Base-by-base conservation (phyloP, 169 alveolate species). In the Plasmodium gallinaceum region DNA sequence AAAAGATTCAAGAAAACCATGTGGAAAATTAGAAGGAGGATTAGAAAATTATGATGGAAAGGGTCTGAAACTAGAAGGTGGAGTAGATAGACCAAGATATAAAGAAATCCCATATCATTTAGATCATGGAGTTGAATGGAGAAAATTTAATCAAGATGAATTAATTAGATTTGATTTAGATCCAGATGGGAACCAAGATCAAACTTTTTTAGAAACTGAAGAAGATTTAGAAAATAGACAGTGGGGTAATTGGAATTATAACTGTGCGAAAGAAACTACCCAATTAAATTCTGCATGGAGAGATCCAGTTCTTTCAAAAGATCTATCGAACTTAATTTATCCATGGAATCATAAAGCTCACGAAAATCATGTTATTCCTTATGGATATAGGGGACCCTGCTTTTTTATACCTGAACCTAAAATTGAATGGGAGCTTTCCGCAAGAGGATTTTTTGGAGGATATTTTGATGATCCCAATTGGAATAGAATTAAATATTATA, bases 1-100 rank as follows among this genome's bases (percentile, higher is more conserved):
- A 46, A 57, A 26, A 57, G 96, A 94, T 91, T 91, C 94, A 9
- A 43, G 88, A 43, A 93, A 92, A 73, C 90, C 95, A 46, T 87
- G 95, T 37, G 96, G 96, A 54, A 92, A 92, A 16, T 46, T 94
- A 39, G 95, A 92, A 83, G 96, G 96, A 26, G 96, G 96, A 9
- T 51, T 90, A 24, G 93, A 90, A 46, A 94, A 94, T 73, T 94
- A 94, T 78, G 93, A 92, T 51, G 96, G 96, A 2, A 92, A 88
- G 88, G 96, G 96, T 3, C 88, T 94, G n/a, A 65, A 64, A 42
- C 46, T 94, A 54, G 90, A 80, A 24, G 90, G 78, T 51, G 96
- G 96, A 7, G 46, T 65, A 65, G 96, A 94, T 62, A 74, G 96
- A 54, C 96, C 85, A 42, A 88, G 96, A 26, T 91, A 94, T 48